A percentile compares a stretch with the other conserved stretches of the same genome.
These are phyloP conservation scores for Paramecium biaurelia DNA, from an alignment of 73 alveolate species.

Conservation along the genomic window DNA sequence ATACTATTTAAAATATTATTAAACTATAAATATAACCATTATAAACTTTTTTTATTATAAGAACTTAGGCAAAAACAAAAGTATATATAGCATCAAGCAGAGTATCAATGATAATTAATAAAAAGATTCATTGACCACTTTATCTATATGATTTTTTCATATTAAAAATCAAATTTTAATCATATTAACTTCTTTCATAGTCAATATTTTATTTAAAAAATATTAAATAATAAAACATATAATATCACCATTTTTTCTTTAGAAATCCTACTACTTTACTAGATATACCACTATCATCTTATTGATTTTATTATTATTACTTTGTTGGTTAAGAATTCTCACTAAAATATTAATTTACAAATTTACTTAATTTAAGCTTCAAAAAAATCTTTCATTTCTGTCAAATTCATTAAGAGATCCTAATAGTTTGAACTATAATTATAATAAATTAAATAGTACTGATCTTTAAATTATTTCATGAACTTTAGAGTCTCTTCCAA, in stretches of 20 bases:
- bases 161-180: no score
- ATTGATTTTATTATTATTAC: neutral
- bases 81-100: no score
- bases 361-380: neutral
- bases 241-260: neutral
- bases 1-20: neutral
- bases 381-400: constrained; percentile 1
- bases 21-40: neutral
- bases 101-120: no score
- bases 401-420: constrained; percentile 2
- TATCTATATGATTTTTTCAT: no score
- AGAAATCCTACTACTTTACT: neutral
- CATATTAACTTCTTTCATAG: no score
- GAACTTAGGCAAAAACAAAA: no score
- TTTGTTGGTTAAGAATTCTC: neutral
- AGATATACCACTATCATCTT: constrained; percentile 3
- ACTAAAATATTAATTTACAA: neutral
- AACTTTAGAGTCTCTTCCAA: neutral
- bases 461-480: neutral
- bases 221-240: neutral
- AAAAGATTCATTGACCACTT: no score
- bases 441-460: neutral
- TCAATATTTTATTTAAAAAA: neutral
- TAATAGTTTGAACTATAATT: constrained; percentile 9
- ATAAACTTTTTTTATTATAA: neutral